Base-by-base conservation (phyloP, 768 basidiomycete genomes). In the Hericium rajendrae region DNA sequence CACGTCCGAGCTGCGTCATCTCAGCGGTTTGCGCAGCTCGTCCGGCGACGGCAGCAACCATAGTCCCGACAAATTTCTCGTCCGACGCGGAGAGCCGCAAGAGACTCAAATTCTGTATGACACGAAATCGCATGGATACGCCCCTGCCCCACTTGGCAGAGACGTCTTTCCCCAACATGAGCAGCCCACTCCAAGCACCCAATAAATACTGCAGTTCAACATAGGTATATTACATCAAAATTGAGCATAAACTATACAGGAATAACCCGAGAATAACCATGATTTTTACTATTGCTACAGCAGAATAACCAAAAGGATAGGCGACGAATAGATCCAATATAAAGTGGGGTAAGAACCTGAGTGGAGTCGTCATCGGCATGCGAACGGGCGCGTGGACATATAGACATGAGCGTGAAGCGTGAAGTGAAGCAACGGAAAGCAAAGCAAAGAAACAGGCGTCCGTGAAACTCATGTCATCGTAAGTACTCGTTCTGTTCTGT, bases 281-380 rank as follows among this genome's bases (percentile, higher is more conserved):
- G 4, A 53, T 40, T 53, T 53, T 53, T 39, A 53, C 52, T 53
- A 53, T 53, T n/a, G 52, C 52, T 53, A 53, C 52, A 53, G 52
- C 32, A 22, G 38, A 51, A 53, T 22, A 32, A 12, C n/a, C 26
- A 4, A 26, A 20, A n/a, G 22, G 32, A 16, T 5, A 16, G 16
- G 28, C 49, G 49, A 10, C 10, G 22, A 18, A 16, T 16, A 26
- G 11, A 26, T 26, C 18, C 15, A 22, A 51, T 26, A 22, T 13
- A 13, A 26, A 26, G 15, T 16, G 26, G 26, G 22, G 49, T 22
- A 51, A 51, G 49, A 51, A 10, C 11, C 22, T 20, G 18, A 11
- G 24, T 16, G 6, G 49, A 16, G 26, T 16, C 15, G 49, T 18
- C 22, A 26, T 12, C 10, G 26, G 49, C 20, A 22, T 24, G 1